Base-by-base conservation (phyloP, 2,329 filamentous ascomycete species). In the Sclerotinia subarctica region DNA sequence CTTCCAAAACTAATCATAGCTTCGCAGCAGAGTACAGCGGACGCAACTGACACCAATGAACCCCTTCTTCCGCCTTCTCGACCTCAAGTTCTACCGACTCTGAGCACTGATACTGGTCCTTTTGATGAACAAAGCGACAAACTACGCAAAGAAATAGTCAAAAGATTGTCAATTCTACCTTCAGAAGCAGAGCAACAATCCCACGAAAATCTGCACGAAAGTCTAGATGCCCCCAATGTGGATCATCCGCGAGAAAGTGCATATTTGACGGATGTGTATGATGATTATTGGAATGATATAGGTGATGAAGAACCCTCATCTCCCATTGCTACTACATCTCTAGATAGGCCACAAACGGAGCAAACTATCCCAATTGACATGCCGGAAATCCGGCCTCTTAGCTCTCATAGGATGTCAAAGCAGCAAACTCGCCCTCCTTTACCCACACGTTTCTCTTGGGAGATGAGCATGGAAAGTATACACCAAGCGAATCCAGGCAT, bases 131-230 rank as follows among this genome's bases (percentile, higher is more conserved):
- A 93, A 74, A 93, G 86, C 73, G 91, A 94, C 72, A 82, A 85
- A 67, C 77, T 94, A 58, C 84, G 88, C 38, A 89, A 92, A 69
- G 91, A 94, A 73, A 94, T 94, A 66, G 87, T 92, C 65, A 87
- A 86, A 68, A 90, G 87, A 53, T 80, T 94, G 2, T 88, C 83
- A 66, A 84, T 88, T 0, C 76, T 80, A 17, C 79, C 78, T 42
- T 74, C 78, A 7, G 59, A 73, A 58, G 58, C 74, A 8, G 67
- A 66, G 52, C 63, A 29, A 19, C 63, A 29, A 19, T 58, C 63
- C 17, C 63, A 68, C 21, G 71, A 74, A 3, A 46, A 51, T 32
- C 19, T 65, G 52, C 52, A 38, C 26, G 70, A 65, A 38, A 54
- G 59, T 24, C 15, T 66, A 15, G 47, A 26, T 24, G 35, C 63